Percentiles rank a stretch among this genome's conserved stretches.
Evolutionary conservation across 2,329 filamentous ascomycete species (phyloP).

Genomic region (Torrubiellomyces zombiae): DNA sequence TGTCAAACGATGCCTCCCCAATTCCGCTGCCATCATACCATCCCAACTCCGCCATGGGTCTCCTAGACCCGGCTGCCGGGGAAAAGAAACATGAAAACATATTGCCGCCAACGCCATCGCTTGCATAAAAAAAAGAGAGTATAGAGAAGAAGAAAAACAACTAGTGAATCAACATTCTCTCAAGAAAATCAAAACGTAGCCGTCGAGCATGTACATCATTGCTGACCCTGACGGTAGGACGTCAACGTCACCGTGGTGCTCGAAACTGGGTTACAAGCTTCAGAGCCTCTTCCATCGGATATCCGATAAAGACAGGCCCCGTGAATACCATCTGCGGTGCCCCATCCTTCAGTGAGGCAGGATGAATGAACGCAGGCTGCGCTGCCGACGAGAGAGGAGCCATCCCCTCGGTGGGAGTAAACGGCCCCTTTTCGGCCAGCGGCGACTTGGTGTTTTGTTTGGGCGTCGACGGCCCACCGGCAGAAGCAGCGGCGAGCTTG

Average conservation of each 20-base stretch:
- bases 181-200: too few species aligned
- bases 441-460: slow-evolving; percentile 5
- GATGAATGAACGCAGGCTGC: slow-evolving; percentile 37
- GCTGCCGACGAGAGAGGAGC: slow-evolving; percentile 4
- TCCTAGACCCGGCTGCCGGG: too few species aligned
- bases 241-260: slow-evolving; percentile 10
- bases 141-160: slow-evolving; percentile 2
- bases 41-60: too few species aligned
- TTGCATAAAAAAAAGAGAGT: slow-evolving; percentile 5
- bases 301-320: slow-evolving; percentile 87
- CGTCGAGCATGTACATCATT: slow-evolving; percentile 2
- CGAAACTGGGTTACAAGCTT: slow-evolving; percentile 50
- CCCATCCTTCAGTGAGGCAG: slow-evolving; percentile 17
- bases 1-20: too few species aligned
- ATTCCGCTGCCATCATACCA: too few species aligned
- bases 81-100: too few species aligned
- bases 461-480: slow-evolving; percentile 7
- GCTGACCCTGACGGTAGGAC: slow-evolving; percentile 2
- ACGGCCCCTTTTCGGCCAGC: slow-evolving; percentile 6
- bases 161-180: slow-evolving; percentile 1
- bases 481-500: slow-evolving; percentile 22
- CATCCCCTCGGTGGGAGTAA: slow-evolving; percentile 7
- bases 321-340: slow-evolving; percentile 69
- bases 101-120: slow-evolving; percentile 4
- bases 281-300: slow-evolving; percentile 68